Evolutionary conservation across 306 rosid species (phyloP), one percentile per base, ranked within the genome.

Genomic region (Luffa aegyptiaca): DNA sequence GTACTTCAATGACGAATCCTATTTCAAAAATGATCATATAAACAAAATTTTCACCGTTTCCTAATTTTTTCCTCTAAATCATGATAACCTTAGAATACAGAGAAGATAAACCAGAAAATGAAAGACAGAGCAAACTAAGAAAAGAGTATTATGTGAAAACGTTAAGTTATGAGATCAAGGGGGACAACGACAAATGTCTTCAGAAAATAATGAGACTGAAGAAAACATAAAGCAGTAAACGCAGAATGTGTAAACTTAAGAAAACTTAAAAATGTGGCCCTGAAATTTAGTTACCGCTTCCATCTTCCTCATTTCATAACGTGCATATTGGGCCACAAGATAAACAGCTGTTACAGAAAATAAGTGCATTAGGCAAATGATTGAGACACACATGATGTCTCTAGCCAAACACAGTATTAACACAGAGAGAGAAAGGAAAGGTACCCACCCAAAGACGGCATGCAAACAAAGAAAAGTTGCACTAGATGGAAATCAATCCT

Each of bases 381-480:
- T 75, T 42, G 85, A 51, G 35, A 39, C 52, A 62, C 78, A 74
- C n/a, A 41, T 11, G 26, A 53, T 76, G 13, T 45, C 76, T 45
- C 16, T 21, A 71, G 10, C 57, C 58, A 26, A 71, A 70, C 18
- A 45, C n/a, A 41, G 17, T 35, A 84, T 52, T 55, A 64, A 18
- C 13, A 53, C 4, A 5, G 33, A 55, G 41, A 70, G 68, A 66
- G 33, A 8, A 39, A 63, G 80, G 76, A 48, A 49, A 80, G 85
- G 70, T 89, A 91, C 97, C 93, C 76, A 93, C 98, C 97, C 77
- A 93, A 80, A 64, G 99, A 91, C 85, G 99, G 97, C 93, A 95
- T 76, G 86, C 93, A 95, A 51, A 84, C 93, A 79, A 91, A 91
- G 83, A 91, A 90, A 46, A 93, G 82, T 82, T 95, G 97, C 77